Base-by-base conservation (phyloP, 23 red algal genomes). In the Gracilariopsis chorda region DNA sequence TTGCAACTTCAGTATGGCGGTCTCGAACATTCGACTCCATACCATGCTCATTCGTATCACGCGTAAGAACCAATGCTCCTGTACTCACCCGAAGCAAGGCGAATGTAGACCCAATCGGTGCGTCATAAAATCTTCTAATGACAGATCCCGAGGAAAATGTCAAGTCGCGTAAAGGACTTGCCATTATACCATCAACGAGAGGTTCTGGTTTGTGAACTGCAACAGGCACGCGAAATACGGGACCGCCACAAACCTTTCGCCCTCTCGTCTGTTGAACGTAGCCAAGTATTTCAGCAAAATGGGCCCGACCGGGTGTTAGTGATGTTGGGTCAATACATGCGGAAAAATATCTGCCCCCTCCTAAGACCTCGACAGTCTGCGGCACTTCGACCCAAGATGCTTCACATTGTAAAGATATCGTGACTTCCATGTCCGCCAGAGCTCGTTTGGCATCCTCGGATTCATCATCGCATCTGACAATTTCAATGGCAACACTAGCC, bases 191-290 rank as follows among this genome's bases (percentile, higher is more conserved):
- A 43, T 70, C 84, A 42, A 82, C 70, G 28, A 95, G 77, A 36
- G 64, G 74, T 41, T 88, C 82, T 59, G 92, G 92, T 79, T 88
- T 88, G 45, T 88, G 71, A 78, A 95, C 77, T n/a, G 84, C 68
- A 51, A 95, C 63, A 11, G 92, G 92, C 27, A 95, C 75, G 24
- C 82, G 83, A 34, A 95, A 95, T 46, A 95, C 52, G 24, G 82
- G 92, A 57, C 92, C 82, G 20, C 43, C 60, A 28, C 48, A 13
- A 25, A 20, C 30, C 3, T 17, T 24, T 10, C 25, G 51, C 5
- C 39, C 58, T n/a, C 29, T 69, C 21, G 11, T 2, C 43, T 42
- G 21, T 0, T 27, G 55, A 37, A 90, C 47, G 52, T 42, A 90
- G 46, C 84, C 92, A 24, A 75, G 24, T 9, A 95, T 48, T 25